These are phyloP conservation scores for Tardiomyces blankii DNA, from an alignment of 1,139 yeast genomes.

Conservation along the genomic window DNA sequence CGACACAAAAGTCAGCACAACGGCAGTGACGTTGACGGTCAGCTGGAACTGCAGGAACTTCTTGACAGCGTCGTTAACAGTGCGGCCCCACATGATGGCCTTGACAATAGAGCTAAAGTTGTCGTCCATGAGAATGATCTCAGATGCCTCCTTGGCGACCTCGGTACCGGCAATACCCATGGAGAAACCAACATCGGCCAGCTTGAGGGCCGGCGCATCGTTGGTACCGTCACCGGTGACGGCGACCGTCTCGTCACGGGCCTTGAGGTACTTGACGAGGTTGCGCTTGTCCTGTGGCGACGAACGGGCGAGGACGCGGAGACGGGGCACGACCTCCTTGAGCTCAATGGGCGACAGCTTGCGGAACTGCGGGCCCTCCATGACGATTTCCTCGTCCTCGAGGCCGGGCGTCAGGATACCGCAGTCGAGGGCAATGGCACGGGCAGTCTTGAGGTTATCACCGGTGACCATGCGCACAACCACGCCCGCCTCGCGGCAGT, in stretches of 20 bases:
- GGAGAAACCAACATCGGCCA: constrained; percentile 89
- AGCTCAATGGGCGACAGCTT: constrained; percentile 51
- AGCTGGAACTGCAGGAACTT: constrained; percentile 93
- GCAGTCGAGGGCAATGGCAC: constrained; percentile 79
- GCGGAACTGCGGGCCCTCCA: constrained; percentile 92
- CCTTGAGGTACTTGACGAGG: constrained; percentile 71
- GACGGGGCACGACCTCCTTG: constrained; percentile 47
- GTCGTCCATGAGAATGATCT: constrained; percentile 87
- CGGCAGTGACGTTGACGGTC: constrained; percentile 94
- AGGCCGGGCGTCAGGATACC: constrained; percentile 50
- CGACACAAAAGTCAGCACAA: constrained; percentile 81
- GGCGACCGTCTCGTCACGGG: constrained; percentile 87
- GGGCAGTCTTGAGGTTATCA: constrained; percentile 82
- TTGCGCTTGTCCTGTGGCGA: constrained; percentile 91
- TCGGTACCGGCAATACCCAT: constrained; percentile 94
- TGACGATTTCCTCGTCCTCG: constrained; percentile 37
- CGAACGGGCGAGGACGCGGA: constrained; percentile 84
- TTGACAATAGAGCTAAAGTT: constrained; percentile 91
- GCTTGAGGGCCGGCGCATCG: constrained; percentile 88
- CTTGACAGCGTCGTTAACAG: constrained; percentile 88
- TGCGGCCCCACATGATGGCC: constrained; percentile 99
- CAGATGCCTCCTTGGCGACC: constrained; percentile 94
- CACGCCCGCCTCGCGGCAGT: constrained; percentile 86
- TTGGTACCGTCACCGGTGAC: constrained; percentile 98
- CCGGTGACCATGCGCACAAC: constrained; percentile 97